Conservation (phyloP, 352 stramenopile genomes). For the Pythium graminicola region DNA sequence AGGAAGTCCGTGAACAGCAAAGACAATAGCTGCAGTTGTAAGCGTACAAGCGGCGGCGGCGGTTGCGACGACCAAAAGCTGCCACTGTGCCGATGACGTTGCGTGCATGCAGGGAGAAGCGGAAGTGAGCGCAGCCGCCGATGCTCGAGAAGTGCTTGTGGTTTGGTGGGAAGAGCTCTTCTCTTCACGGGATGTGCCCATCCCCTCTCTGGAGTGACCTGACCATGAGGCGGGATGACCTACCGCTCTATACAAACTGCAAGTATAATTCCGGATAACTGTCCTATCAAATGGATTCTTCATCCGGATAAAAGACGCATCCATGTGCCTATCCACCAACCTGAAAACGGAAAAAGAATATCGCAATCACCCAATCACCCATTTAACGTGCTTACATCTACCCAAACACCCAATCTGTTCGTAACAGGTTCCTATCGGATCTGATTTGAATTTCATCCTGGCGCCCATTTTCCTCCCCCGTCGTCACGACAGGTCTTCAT, state of each 20-base stretch:
- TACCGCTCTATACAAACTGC: conserved; percentile 15
- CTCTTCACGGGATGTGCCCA: neutral
- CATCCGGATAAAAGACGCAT: conserved; percentile 13
- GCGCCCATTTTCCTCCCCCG: conserved; percentile 1
- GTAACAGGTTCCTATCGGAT: neutral
- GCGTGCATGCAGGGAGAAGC: conserved; percentile 21
- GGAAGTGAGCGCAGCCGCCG: conserved; percentile 3
- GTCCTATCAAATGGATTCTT: neutral
- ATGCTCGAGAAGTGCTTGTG: too few species aligned
- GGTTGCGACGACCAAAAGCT: conserved; percentile 25
- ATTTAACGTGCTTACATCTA: neutral
- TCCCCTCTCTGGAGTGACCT: conserved; percentile 3
- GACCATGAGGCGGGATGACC: neutral
- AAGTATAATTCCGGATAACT: conserved; percentile 14
- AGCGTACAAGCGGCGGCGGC: conserved; percentile 50
- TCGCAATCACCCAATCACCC: neutral
- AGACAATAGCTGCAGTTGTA: conserved; percentile 44
- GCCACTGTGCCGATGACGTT: conserved; percentile 19
- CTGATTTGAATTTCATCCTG: conserved; percentile 3
- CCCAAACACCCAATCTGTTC: neutral
- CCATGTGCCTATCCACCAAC: conserved; percentile 1
- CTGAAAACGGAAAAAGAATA: neutral
- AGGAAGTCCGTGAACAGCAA: conserved; percentile 25
- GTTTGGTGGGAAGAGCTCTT: neutral
- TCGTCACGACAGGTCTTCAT: too few species aligned